phyloP scores from a whole-genome alignment of 495 filamentous ascomycete species.

The Aspergillus kassunensis region DNA sequence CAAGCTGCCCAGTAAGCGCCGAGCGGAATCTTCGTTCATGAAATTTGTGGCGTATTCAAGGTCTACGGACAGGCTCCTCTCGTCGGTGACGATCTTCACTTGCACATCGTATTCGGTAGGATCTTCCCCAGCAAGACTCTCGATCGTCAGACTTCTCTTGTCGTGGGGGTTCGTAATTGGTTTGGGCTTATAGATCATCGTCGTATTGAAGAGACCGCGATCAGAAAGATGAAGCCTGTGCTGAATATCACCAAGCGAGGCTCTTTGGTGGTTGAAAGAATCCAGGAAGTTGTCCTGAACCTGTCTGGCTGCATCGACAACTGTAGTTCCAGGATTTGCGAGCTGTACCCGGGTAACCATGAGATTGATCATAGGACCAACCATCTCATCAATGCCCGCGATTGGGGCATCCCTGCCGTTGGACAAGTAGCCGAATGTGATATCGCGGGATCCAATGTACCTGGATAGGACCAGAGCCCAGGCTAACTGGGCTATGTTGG shows the following conservation, averaged over 20 bases:
- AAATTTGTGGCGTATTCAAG: conserved; percentile 8
- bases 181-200: conserved; percentile 9
- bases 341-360: conserved; percentile 6
- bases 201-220: conserved; percentile 9
- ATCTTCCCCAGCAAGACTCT: conserved; percentile 2
- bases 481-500: conserved; percentile 8
- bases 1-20: not conserved
- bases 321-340: not conserved
- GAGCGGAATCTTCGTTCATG: not conserved
- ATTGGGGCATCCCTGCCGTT: conserved; percentile 14
- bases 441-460: conserved; percentile 7
- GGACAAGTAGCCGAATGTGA: conserved; percentile 11
- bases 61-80: not conserved
- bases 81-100: conserved; percentile 3
- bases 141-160: not conserved
- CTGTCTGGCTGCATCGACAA: conserved; percentile 1
- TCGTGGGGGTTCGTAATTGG: not conserved
- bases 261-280: conserved; percentile 6
- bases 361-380: conserved; percentile 11
- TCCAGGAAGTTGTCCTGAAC: conserved; percentile 11
- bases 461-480: conserved; percentile 9
- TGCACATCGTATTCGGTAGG: conserved; percentile 10
- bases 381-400: conserved; percentile 8
- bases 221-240: conserved; percentile 8
- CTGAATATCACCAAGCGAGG: conserved; percentile 13